Conservation (phyloP, 1,284 basidiomycete genomes). For the Cutaneotrichosporon sp. region DNA sequence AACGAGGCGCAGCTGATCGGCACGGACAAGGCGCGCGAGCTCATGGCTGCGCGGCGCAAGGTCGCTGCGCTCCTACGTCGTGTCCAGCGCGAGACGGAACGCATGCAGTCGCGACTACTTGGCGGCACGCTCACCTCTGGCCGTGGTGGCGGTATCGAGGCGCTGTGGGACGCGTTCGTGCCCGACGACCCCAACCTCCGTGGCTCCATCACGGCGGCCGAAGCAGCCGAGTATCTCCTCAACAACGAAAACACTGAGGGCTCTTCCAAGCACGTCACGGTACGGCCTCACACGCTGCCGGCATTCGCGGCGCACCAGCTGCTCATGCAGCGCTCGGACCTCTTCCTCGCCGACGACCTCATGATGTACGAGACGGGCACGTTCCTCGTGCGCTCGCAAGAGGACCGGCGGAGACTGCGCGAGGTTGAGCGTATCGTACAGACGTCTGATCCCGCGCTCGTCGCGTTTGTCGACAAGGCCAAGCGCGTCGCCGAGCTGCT, state of each 20-base stretch:
- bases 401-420: slow-evolving; percentile 58
- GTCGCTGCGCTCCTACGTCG: slow-evolving; percentile 34
- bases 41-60: slow-evolving; percentile 32
- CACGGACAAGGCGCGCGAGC: slow-evolving; percentile 13
- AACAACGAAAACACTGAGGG: slow-evolving; percentile 8
- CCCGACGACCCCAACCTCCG: slow-evolving; percentile 15
- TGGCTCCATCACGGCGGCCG: slow-evolving; percentile 23
- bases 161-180: slow-evolving; percentile 29
- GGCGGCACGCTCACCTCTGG: slow-evolving; percentile 14
- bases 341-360: slow-evolving; percentile 61
- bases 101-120: slow-evolving; percentile 27
- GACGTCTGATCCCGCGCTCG: slow-evolving; percentile 51
- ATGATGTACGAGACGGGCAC: slow-evolving; percentile 57
- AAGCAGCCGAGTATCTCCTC: slow-evolving; percentile 32
- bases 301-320: slow-evolving; percentile 66
- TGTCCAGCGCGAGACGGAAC: slow-evolving; percentile 38
- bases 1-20: slow-evolving; percentile 5
- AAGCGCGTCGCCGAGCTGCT: slow-evolving; percentile 48
- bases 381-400: slow-evolving; percentile 65
- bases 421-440: slow-evolving; percentile 56
- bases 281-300: slow-evolving; percentile 29
- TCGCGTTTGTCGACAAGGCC: slow-evolving; percentile 59
- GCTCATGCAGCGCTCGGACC: slow-evolving; percentile 60
- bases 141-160: slow-evolving; percentile 30
- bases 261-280: slow-evolving; percentile 7